Evolutionary conservation across 116 monocot species (phyloP).

Genomic region (Dioscorea cayenensis): DNA sequence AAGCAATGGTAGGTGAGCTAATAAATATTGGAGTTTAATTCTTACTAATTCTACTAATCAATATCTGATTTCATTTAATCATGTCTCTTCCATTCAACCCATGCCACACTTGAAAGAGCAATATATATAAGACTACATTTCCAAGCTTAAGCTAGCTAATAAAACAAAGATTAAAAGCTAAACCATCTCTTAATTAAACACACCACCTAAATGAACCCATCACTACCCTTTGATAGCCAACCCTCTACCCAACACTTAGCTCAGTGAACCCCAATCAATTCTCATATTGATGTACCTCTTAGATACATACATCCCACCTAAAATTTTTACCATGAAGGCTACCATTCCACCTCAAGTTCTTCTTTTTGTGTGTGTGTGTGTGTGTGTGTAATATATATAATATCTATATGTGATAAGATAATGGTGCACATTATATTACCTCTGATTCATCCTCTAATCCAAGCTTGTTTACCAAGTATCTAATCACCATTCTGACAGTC

Average conservation of each 20-base stretch:
- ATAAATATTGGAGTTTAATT: too few relatives aligned
- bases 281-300: slow-evolving; percentile 22
- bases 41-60: background rate
- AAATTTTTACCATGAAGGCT: slow-evolving; percentile 18
- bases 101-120: background rate
- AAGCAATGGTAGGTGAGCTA: too few relatives aligned
- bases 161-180: background rate
- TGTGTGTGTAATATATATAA: background rate
- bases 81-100: background rate
- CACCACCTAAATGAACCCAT: background rate
- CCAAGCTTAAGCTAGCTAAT: background rate
- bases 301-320: slow-evolving; percentile 30
- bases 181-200: background rate
- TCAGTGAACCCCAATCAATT: slow-evolving; percentile 15
- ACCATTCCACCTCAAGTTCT: background rate
- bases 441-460: slow-evolving; percentile 69
- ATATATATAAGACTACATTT: background rate
- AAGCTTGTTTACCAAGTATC: slow-evolving; percentile 86
- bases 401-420: background rate
- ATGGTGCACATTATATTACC: slow-evolving; percentile 29
- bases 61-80: background rate
- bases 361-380: background rate
- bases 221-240: slow-evolving; percentile 2
- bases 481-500: slow-evolving; percentile 81
- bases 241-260: slow-evolving; percentile 12